These are phyloP conservation scores for Nannizziopsis barbatae DNA, from an alignment of 2,329 filamentous ascomycete species.

Conservation along the genomic window DNA sequence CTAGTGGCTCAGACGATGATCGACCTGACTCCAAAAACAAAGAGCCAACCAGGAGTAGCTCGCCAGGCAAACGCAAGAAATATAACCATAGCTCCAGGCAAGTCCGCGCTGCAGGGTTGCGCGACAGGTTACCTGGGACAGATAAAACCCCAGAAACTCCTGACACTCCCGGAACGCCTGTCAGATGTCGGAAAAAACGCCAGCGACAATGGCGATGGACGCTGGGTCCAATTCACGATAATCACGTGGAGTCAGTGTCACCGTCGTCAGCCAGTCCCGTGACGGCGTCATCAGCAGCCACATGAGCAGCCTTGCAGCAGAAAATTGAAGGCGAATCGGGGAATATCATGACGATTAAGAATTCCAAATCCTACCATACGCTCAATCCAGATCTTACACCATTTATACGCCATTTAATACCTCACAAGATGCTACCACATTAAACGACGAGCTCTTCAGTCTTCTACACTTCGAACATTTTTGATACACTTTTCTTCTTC, in stretches of 20 bases:
- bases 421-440: too few species aligned
- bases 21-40: slow-evolving; percentile 13
- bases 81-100: slow-evolving; percentile 19
- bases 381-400: too few species aligned
- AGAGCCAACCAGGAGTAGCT: background rate
- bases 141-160: slow-evolving; percentile 37
- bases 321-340: too few species aligned
- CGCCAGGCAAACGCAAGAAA: slow-evolving; percentile 11
- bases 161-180: slow-evolving; percentile 45
- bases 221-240: slow-evolving; percentile 35
- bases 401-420: too few species aligned
- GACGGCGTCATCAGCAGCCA: background rate
- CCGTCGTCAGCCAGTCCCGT: background rate
- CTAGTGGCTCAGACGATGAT: slow-evolving; percentile 26
- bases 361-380: too few species aligned
- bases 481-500: background rate
- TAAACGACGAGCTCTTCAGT: too few species aligned
- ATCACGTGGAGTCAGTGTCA: slow-evolving; percentile 10
- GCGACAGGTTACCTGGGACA: slow-evolving; percentile 26
- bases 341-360: too few species aligned
- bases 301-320: background rate
- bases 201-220: slow-evolving; percentile 50
- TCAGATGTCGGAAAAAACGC: slow-evolving; percentile 43
- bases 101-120: slow-evolving; percentile 30
- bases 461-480: too few species aligned